Evolutionary conservation across 352 stramenopile species (phyloP).

Genomic region (Blastocystis sp.): DNA sequence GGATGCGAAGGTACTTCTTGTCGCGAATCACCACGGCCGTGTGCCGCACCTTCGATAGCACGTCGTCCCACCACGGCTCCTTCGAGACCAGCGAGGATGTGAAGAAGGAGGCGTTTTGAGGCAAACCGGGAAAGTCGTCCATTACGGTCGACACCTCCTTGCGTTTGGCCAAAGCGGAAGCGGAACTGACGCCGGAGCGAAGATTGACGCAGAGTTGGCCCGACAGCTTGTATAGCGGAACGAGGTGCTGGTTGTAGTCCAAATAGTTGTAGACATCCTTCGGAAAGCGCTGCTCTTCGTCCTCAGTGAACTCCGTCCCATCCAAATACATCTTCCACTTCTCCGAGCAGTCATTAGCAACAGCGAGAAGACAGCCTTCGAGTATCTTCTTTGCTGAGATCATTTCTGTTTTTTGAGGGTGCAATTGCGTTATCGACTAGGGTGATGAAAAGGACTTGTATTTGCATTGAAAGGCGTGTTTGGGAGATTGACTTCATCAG

Average conservation of each 20-base stretch:
- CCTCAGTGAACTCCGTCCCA: conserved; percentile 11
- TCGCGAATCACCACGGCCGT: conserved; percentile 46
- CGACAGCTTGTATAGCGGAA: conserved; percentile 55
- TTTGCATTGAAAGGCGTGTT: not conserved
- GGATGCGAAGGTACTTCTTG: conserved; percentile 49
- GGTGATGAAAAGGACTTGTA: too few species aligned
- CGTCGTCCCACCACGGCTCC: conserved; percentile 20
- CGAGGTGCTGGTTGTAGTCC: conserved; percentile 46
- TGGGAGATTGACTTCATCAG: not conserved
- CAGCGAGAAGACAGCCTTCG: conserved; percentile 44
- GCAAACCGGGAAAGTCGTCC: conserved; percentile 44
- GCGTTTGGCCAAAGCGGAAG: not conserved
- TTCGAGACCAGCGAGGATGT: not conserved
- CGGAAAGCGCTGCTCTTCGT: conserved; percentile 19
- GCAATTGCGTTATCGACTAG: too few species aligned
- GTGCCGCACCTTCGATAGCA: conserved; percentile 4
- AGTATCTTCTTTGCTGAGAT: conserved; percentile 66
- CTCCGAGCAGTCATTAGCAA: conserved; percentile 44
- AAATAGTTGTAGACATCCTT: conserved; percentile 30
- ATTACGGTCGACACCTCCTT: not conserved
- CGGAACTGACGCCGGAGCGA: conserved; percentile 31
- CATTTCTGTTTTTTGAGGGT: not conserved
- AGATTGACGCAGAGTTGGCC: conserved; percentile 38
- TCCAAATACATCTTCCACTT: conserved; percentile 58
- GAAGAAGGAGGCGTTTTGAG: conserved; percentile 13